Evolutionary conservation across 2,329 filamentous ascomycete genomes (phyloP).

Genomic region (Claviceps quebecensis): DNA sequence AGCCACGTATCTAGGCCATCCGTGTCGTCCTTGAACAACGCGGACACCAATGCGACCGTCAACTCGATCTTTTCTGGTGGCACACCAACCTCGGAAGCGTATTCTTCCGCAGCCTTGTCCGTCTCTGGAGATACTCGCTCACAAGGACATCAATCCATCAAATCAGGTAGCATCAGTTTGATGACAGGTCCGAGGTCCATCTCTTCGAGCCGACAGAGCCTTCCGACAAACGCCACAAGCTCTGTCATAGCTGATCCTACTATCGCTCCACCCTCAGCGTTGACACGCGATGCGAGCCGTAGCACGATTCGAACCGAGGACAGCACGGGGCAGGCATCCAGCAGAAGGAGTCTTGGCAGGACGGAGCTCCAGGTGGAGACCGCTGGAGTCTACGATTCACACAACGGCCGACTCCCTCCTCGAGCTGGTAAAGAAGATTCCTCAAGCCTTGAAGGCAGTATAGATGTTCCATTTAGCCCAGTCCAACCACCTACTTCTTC

Average conservation of each 20-base stretch:
- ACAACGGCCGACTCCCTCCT: slow-evolving; percentile 21
- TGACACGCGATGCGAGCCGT: slow-evolving; percentile 33
- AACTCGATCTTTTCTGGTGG: slow-evolving; percentile 19
- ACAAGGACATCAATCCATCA: slow-evolving; percentile 29
- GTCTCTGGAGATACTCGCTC: slow-evolving; percentile 25
- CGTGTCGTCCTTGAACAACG: slow-evolving; percentile 25
- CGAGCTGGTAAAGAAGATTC: slow-evolving; percentile 28
- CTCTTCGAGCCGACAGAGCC: slow-evolving; percentile 23
- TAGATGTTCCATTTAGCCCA: slow-evolving; percentile 31
- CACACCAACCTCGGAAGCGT: slow-evolving; percentile 20
- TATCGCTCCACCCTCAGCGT: slow-evolving; percentile 35
- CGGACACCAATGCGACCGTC: slow-evolving; percentile 22
- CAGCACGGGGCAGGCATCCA: slow-evolving; percentile 20
- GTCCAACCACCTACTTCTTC: slow-evolving; percentile 19
- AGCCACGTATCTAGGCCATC: slow-evolving; percentile 28
- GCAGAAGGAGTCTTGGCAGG: slow-evolving; percentile 29
- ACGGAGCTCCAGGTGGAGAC: slow-evolving; percentile 26
- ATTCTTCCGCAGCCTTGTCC: slow-evolving; percentile 21
- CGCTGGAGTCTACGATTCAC: slow-evolving; percentile 23
- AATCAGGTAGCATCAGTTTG: slow-evolving; percentile 33
- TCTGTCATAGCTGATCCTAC: slow-evolving; percentile 27
- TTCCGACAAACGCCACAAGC: slow-evolving; percentile 29
- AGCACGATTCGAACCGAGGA: slow-evolving; percentile 30
- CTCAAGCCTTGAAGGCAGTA: slow-evolving; percentile 29
- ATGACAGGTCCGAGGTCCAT: slow-evolving; percentile 30